These are phyloP conservation scores for Aspergillus calidoustus DNA, from an alignment of 2,329 filamentous ascomycete species.

Conservation along the genomic window DNA sequence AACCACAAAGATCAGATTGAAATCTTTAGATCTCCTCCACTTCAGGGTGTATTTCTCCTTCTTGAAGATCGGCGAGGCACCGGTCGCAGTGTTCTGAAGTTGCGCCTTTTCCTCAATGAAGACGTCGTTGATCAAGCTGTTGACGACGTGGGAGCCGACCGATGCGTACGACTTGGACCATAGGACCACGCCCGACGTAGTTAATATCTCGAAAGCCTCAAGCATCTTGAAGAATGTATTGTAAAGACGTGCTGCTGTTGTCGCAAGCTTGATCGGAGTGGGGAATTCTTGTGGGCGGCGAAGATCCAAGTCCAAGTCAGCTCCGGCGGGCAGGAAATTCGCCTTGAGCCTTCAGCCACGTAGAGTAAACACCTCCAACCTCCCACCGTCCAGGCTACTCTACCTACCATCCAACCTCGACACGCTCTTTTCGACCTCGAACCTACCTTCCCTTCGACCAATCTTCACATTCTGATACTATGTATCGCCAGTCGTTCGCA, in stretches of 20 bases:
- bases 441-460: constrained; percentile 15
- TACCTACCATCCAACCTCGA: constrained; percentile 4
- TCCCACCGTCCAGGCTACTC: constrained; percentile 19
- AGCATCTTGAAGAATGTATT: constrained; percentile 65
- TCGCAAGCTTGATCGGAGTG: constrained; percentile 20
- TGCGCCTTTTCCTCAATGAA: constrained; percentile 93
- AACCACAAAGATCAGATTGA: constrained; percentile 95
- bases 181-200: constrained; percentile 92
- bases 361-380: constrained; percentile 35
- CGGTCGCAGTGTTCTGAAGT: constrained; percentile 62
- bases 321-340: constrained; percentile 10
- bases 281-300: constrained; percentile 28
- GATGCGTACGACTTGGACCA: constrained; percentile 89
- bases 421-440: constrained; percentile 9
- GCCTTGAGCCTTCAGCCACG: constrained; percentile 35
- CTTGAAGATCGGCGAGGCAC: constrained; percentile 73
- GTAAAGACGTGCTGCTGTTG: background rate
- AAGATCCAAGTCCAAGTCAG: constrained; percentile 23
- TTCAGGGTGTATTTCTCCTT: constrained; percentile 94
- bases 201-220: constrained; percentile 95
- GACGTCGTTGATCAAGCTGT: constrained; percentile 92
- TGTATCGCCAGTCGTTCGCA: constrained; percentile 86
- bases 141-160: constrained; percentile 82
- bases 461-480: constrained; percentile 44
- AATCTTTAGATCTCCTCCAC: constrained; percentile 90